Evolutionary conservation across 148 eudicot genomes (phyloP).

Genomic region (Nepenthes mirabilis): DNA sequence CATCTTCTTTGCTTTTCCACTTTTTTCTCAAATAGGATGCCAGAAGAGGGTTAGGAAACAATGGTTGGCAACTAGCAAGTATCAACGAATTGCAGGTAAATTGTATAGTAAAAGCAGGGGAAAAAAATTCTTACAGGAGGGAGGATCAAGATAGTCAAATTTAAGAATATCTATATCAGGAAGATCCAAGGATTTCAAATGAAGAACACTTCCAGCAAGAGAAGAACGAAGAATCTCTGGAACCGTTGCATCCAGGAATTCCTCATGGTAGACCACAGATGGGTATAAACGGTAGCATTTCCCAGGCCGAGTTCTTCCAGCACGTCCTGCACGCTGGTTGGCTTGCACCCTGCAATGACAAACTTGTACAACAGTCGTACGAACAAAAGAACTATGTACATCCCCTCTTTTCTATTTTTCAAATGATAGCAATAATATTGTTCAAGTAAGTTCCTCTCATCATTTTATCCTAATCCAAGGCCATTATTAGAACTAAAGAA

Average conservation of each 20-base stretch:
- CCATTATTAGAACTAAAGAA: too few relatives aligned
- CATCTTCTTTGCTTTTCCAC: background rate
- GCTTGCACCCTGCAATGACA: conserved; percentile 72
- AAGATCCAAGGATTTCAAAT: conserved; percentile 83
- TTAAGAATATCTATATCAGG: conserved; percentile 90
- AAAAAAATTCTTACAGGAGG: conserved; percentile 44
- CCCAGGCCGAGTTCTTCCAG: conserved; percentile 97
- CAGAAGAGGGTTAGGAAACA: background rate
- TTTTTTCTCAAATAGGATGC: background rate
- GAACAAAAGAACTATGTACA: background rate
- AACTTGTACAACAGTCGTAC: background rate
- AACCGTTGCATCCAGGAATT: conserved; percentile 78
- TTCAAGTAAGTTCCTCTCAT: too few relatives aligned
- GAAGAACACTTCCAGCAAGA: conserved; percentile 90
- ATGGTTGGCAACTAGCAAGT: background rate
- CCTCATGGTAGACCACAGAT: conserved; percentile 55
- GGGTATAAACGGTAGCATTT: conserved; percentile 89
- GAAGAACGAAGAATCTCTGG: conserved; percentile 96
- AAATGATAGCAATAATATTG: too few relatives aligned
- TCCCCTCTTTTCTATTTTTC: too few relatives aligned
- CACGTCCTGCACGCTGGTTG: conserved; percentile 94
- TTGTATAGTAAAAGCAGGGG: background rate
- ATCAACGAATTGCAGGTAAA: background rate
- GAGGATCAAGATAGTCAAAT: conserved; percentile 90
- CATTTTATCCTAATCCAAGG: too few relatives aligned